Conservation (phyloP, 768 basidiomycete genomes). For the Cantharellus anzutake region DNA sequence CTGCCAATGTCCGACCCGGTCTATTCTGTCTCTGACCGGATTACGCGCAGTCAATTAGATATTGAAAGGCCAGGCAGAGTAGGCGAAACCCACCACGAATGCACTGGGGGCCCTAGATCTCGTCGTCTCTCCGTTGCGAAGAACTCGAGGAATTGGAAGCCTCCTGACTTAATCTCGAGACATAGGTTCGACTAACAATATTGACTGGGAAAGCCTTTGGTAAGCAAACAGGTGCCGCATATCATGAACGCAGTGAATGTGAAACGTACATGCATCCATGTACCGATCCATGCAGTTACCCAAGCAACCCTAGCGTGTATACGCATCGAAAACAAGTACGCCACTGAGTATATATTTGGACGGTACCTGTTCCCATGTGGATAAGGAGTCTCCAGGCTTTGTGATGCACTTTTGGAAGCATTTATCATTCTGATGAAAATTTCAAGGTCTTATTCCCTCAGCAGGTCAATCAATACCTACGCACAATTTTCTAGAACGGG, state of each 20-base stretch:
- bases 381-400: conserved; percentile 52
- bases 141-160: conserved; percentile 26
- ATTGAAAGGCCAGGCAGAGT: too few species aligned
- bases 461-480: neutral
- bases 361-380: conserved; percentile 51
- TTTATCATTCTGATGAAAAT: conserved; percentile 3
- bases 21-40: too few species aligned
- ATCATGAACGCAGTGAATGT: conserved; percentile 29
- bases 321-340: neutral
- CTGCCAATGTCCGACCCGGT: too few species aligned
- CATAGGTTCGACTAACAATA: conserved; percentile 58
- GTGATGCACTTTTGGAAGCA: conserved; percentile 48
- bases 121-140: neutral
- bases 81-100: too few species aligned
- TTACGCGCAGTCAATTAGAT: too few species aligned
- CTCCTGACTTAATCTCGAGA: conserved; percentile 66
- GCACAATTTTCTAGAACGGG: neutral
- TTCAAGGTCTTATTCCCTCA: neutral
- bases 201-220: conserved; percentile 69
- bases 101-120: too few species aligned
- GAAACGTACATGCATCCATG: conserved; percentile 60
- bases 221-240: conserved; percentile 69
- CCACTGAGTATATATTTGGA: neutral
- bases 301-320: conserved; percentile 52
- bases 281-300: conserved; percentile 63